Base-by-base conservation (phyloP, 208 protist genomes). In the Wallacemonas collosoma region DNA sequence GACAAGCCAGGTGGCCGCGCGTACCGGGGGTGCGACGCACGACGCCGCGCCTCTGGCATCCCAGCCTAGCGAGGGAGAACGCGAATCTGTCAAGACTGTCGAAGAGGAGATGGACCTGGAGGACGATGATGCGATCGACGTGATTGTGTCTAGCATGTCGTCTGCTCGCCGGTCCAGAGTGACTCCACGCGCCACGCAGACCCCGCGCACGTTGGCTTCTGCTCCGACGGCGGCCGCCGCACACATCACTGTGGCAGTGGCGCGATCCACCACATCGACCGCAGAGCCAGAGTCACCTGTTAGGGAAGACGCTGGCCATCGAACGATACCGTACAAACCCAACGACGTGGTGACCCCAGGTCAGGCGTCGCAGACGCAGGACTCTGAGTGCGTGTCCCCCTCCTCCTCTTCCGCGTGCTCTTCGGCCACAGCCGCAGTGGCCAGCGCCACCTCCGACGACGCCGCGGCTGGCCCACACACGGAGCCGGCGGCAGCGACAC, bases 81-180 rank as follows among this genome's bases (percentile, higher is more conserved):
- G 26, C 26, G 26, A 26, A 26, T 26, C 26, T 26, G 0, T 26
- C 26, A 26, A 26, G 26, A 26, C 26, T 26, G 26, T 57, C 14
- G 14, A 63, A 7, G 57, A 44, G 5, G 57, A 63, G n/a, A 44
- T 45, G 3, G 57, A 63, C 38, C 41, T 48, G 40, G 60, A 50
- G 0, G 60, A 65, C 8, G 60, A 57, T 17, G 53, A 57, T 38
- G 53, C 15, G 14, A 15, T 57, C 5, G 53, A 65, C 43, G 60
- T 65, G 6, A 1, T 51, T 9, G 60, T 65, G 60, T 65, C 60
- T 3, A 1, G 41, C 60, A 65, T 65, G 60, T 65, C 60, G 15
- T 65, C 60, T 35, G 60, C 60, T 3, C 5, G 60, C 41, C 60
- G 12, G 38, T 65, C 60, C 38, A 65, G 8, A 8, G 60, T 41